phyloP scores from a whole-genome alignment of 495 filamentous ascomycete genomes.

The Glutinoglossum americanum region DNA sequence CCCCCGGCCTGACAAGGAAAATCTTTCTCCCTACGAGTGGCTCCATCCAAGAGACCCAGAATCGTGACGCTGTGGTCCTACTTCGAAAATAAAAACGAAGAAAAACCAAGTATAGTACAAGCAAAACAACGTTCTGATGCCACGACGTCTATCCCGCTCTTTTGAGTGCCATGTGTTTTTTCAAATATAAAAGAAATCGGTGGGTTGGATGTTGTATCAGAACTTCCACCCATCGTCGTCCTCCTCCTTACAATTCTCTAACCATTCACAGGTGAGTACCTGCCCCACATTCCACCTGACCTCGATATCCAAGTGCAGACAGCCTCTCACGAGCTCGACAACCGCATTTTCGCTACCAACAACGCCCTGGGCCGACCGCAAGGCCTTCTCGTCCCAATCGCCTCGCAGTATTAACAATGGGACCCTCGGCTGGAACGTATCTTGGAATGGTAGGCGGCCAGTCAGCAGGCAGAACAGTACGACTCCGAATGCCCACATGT shows the following conservation, averaged over 20 bases:
- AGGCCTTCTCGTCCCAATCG: conserved; percentile 33
- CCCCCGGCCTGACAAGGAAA: background rate
- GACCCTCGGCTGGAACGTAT: conserved; percentile 35
- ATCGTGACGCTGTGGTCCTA: background rate
- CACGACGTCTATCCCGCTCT: background rate
- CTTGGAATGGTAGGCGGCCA: conserved; percentile 46
- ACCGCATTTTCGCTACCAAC: conserved; percentile 8
- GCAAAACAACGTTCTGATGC: background rate
- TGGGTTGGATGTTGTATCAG: background rate
- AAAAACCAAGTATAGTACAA: background rate
- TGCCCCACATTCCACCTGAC: conserved; percentile 16
- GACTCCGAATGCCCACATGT: conserved; percentile 57
- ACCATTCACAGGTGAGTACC: conserved; percentile 4
- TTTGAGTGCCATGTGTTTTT: background rate
- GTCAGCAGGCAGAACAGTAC: conserved; percentile 40
- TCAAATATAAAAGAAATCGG: background rate
- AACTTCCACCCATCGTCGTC: background rate
- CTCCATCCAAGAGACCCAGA: background rate
- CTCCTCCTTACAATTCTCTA: background rate
- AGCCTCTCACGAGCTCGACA: conserved; percentile 18
- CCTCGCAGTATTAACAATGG: conserved; percentile 37
- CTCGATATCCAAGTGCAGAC: conserved; percentile 18
- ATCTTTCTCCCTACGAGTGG: background rate
- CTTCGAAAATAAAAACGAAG: background rate
- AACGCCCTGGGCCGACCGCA: conserved; percentile 12